phyloP scores from a whole-genome alignment of 2,329 filamentous ascomycete species.

The Bipolaris oryzae region DNA sequence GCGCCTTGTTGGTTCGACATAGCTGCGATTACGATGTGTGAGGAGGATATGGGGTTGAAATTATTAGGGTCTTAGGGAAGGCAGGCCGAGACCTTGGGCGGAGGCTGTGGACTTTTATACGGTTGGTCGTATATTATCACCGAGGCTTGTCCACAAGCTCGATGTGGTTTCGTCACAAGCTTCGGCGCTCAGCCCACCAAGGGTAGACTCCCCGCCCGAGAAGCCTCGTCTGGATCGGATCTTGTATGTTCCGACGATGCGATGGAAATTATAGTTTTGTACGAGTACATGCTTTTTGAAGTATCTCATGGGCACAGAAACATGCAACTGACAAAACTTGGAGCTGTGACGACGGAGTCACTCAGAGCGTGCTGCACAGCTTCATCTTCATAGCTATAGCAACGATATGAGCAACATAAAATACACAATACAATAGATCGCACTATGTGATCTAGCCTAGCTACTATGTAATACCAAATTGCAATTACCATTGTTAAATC shows the following conservation, averaged over 20 bases:
- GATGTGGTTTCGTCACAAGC: conserved; percentile 12
- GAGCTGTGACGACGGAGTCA: not conserved
- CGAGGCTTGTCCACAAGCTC: conserved; percentile 11
- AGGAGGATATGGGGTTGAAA: not conserved
- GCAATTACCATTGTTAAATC: not conserved
- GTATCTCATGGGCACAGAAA: not conserved
- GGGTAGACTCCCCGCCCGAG: conserved; percentile 6
- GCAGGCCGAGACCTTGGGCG: not conserved
- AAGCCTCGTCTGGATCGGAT: conserved; percentile 9
- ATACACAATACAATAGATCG: not conserved
- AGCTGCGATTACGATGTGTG: not conserved
- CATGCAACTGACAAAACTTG: not conserved
- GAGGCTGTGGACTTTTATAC: not conserved
- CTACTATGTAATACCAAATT: not conserved
- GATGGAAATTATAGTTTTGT: not conserved
- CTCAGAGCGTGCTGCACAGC: not conserved
- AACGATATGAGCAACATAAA: not conserved
- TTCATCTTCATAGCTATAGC: not conserved
- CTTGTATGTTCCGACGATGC: conserved; percentile 1
- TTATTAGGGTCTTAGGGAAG: not conserved
- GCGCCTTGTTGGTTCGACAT: conserved; percentile 40
- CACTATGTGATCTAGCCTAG: too few relatives aligned
- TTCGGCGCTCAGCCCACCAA: conserved; percentile 11
- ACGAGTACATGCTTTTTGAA: not conserved
- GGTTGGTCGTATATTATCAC: not conserved